These are phyloP conservation scores for Cryptococcus sp. DNA, from an alignment of 1,284 basidiomycete genomes.

Conservation along the genomic window DNA sequence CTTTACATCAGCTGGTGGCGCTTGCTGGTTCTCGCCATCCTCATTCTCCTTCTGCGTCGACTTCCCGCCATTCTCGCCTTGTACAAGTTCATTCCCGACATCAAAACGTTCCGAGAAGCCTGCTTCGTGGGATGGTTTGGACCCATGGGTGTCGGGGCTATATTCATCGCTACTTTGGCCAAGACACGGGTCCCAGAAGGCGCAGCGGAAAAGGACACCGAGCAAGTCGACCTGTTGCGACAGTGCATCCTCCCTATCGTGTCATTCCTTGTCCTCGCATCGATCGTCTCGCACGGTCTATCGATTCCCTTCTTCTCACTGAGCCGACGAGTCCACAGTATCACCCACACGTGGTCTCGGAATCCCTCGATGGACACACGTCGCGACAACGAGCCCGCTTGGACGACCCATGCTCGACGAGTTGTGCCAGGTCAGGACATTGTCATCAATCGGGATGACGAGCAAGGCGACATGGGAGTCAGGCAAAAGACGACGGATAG, in stretches of 20 bases:
- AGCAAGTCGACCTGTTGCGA: constrained; percentile 62
- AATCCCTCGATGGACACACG: constrained; percentile 54
- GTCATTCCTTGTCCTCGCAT: constrained; percentile 83
- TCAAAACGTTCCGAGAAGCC: constrained; percentile 79
- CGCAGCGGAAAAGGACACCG: constrained; percentile 50
- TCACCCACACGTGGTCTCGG: constrained; percentile 78
- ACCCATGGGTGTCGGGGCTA: constrained; percentile 77
- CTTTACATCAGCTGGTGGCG: constrained; percentile 74
- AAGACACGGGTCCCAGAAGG: constrained; percentile 58
- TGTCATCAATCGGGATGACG: constrained; percentile 71
- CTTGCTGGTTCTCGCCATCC: constrained; percentile 70
- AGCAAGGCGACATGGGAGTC: constrained; percentile 38
- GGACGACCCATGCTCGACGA: constrained; percentile 70
- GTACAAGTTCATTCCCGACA: constrained; percentile 85
- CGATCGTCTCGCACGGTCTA: constrained; percentile 78
- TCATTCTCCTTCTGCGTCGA: constrained; percentile 70
- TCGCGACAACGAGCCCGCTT: constrained; percentile 54
- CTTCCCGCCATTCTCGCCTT: constrained; percentile 75
- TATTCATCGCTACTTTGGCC: constrained; percentile 88
- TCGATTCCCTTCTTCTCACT: constrained; percentile 91
- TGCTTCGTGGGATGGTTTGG: constrained; percentile 82
- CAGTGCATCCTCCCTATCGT: constrained; percentile 81
- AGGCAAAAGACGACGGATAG: constrained; percentile 1
- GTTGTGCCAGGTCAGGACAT: constrained; percentile 63
- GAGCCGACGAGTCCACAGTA: constrained; percentile 77